Conservation (phyloP, 2,329 filamentous ascomycete species). For the Colletotrichum australisinense region DNA sequence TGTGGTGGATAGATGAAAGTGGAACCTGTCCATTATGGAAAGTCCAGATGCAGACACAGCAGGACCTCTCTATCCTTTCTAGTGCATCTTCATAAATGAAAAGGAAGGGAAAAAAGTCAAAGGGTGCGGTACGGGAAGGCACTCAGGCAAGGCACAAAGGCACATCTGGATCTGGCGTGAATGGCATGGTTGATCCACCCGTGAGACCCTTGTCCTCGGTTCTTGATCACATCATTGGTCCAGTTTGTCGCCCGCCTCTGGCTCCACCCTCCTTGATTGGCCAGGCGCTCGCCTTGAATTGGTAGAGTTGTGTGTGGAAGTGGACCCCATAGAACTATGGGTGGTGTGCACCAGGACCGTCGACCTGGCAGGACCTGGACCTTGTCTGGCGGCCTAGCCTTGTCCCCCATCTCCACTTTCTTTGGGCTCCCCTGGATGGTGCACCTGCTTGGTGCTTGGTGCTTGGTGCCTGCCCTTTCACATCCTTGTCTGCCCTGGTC, state of each 20-base stretch:
- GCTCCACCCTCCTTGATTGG: background rate
- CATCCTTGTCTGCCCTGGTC: constrained; percentile 28
- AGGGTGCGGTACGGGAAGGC: background rate
- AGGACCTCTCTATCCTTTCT: background rate
- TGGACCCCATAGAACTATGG: no score
- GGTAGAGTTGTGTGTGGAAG: constrained; percentile 12
- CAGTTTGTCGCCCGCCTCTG: constrained; percentile 10
- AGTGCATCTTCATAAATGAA: constrained; percentile 7
- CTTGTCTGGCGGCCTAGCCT: constrained; percentile 16
- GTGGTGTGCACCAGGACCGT: no score
- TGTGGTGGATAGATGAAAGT: background rate
- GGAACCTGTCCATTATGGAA: background rate
- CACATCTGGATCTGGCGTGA: background rate
- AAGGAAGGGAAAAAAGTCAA: background rate
- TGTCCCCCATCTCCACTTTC: constrained; percentile 28
- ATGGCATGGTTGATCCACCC: background rate
- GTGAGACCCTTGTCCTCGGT: constrained; percentile 10
- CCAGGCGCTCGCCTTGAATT: constrained; percentile 23
- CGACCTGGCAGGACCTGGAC: constrained; percentile 26
- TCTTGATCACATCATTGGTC: constrained; percentile 25
- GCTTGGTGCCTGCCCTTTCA: constrained; percentile 18
- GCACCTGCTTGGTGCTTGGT: constrained; percentile 3
- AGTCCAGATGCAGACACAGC: background rate
- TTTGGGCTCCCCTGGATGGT: constrained; percentile 22
- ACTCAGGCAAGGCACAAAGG: background rate